Evolutionary conservation across 2,329 filamentous ascomycete species (phyloP).

Genomic region (Cladophialophora immunda): DNA sequence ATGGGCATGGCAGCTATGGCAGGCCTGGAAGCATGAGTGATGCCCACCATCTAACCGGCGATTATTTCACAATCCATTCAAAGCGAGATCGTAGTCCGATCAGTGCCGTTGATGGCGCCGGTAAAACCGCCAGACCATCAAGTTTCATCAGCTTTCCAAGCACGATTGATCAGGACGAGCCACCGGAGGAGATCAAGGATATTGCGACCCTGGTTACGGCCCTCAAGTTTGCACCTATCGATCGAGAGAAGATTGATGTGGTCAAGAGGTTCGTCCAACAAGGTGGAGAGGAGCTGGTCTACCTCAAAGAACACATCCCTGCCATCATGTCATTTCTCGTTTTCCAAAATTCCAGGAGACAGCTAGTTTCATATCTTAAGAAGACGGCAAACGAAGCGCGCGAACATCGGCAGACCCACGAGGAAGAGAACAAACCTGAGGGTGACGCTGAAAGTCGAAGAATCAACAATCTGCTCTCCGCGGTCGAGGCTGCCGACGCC

Average conservation of each 20-base stretch:
- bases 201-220: conserved; percentile 73
- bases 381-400: conserved; percentile 66
- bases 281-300: conserved; percentile 76
- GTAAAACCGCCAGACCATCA: conserved; percentile 40
- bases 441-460: conserved; percentile 58
- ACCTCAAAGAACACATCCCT: conserved; percentile 79
- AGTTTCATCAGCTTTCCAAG: conserved; percentile 48
- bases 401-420: conserved; percentile 58
- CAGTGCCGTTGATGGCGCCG: conserved; percentile 46
- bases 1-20: conserved; percentile 45
- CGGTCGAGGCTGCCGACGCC: conserved; percentile 78
- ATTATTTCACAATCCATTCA: conserved; percentile 81
- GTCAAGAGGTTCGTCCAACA: conserved; percentile 83
- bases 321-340: conserved; percentile 87
- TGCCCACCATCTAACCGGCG: conserved; percentile 73
- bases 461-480: conserved; percentile 75
- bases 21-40: conserved; percentile 52
- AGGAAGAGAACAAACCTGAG: conserved; percentile 51
- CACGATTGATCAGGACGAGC: conserved; percentile 54
- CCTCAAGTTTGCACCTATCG: conserved; percentile 76
- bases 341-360: conserved; percentile 85
- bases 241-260: conserved; percentile 88
- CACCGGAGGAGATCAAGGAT: conserved; percentile 66
- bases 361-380: conserved; percentile 76
- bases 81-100: conserved; percentile 58